Conservation (phyloP, 768 basidiomycete genomes). For the Hericium alpestre region DNA sequence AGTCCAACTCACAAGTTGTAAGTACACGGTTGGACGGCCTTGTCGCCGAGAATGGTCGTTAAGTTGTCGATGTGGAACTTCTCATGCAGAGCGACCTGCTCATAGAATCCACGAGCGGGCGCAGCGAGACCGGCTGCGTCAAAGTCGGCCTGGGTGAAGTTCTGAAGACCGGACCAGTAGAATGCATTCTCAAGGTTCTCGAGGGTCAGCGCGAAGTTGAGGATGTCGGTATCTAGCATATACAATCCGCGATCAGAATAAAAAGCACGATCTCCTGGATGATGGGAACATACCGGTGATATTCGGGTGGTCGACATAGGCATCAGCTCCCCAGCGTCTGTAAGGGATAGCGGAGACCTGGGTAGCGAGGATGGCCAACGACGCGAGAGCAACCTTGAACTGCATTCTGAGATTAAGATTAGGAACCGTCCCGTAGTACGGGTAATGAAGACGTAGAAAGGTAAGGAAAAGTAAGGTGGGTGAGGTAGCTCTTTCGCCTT, state of each 20-base stretch:
- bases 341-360: neutral
- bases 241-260: too few relatives aligned
- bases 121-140: constrained; percentile 33
- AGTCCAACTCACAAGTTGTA: constrained; percentile 42
- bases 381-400: neutral
- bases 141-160: constrained; percentile 38
- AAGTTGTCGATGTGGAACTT: constrained; percentile 44
- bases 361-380: neutral
- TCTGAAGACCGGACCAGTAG: constrained; percentile 32
- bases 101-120: constrained; percentile 39
- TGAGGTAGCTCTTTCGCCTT: neutral
- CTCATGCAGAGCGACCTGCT: constrained; percentile 47
- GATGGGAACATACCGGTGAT: too few relatives aligned
- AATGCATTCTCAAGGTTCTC: constrained; percentile 39
- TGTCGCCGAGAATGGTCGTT: constrained; percentile 30
- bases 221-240: constrained; percentile 17
- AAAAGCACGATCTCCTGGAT: too few relatives aligned
- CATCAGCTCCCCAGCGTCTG: neutral
- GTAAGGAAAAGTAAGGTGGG: neutral
- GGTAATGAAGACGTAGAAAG: neutral
- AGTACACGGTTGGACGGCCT: constrained; percentile 42
- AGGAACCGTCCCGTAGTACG: neutral
- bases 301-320: too few relatives aligned
- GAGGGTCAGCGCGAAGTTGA: constrained; percentile 39
- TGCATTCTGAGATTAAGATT: neutral